A percentile compares a stretch with the other conserved stretches of the same genome.
These are phyloP conservation scores for Paecilomyces sp. DNA, from an alignment of 2,329 filamentous ascomycete genomes.

Conservation along the genomic window DNA sequence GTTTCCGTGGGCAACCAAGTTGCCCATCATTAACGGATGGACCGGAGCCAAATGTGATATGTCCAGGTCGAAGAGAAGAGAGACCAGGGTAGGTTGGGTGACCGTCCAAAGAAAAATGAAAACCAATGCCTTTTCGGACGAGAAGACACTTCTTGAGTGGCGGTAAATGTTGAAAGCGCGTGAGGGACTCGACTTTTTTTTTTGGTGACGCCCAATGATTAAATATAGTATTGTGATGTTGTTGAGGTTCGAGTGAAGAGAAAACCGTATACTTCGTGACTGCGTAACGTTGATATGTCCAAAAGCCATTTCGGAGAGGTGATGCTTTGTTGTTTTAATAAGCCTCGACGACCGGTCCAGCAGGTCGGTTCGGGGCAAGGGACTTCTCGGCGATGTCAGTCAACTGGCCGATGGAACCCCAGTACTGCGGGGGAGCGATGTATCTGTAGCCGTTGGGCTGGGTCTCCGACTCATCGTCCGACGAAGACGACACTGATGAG, in stretches of 20 bases:
- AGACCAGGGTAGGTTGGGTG: neutral
- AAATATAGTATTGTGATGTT: neutral
- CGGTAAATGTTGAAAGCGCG: neutral
- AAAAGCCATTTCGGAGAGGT: neutral
- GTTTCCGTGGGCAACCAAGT: neutral
- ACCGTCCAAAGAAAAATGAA: slow-evolving; percentile 1
- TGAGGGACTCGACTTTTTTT: neutral
- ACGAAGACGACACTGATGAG: slow-evolving; percentile 24
- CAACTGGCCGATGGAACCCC: slow-evolving; percentile 17
- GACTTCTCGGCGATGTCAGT: slow-evolving; percentile 23
- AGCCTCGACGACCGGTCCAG: slow-evolving; percentile 18
- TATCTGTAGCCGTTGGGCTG: slow-evolving; percentile 19
- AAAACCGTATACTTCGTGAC: slow-evolving; percentile 1
- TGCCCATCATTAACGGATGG: neutral
- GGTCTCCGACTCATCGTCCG: slow-evolving; percentile 22
- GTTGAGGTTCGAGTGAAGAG: neutral
- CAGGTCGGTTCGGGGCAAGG: slow-evolving; percentile 17
- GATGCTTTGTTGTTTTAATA: slow-evolving; percentile 12
- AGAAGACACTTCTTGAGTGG: neutral
- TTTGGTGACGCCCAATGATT: neutral
- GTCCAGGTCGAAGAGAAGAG: neutral
- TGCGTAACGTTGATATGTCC: slow-evolving; percentile 1
- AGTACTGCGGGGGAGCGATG: slow-evolving; percentile 19
- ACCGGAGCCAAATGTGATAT: neutral
- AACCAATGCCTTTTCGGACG: neutral